phyloP scores from a whole-genome alignment of 139 green algal genomes.

The Pleodorina starrii region DNA sequence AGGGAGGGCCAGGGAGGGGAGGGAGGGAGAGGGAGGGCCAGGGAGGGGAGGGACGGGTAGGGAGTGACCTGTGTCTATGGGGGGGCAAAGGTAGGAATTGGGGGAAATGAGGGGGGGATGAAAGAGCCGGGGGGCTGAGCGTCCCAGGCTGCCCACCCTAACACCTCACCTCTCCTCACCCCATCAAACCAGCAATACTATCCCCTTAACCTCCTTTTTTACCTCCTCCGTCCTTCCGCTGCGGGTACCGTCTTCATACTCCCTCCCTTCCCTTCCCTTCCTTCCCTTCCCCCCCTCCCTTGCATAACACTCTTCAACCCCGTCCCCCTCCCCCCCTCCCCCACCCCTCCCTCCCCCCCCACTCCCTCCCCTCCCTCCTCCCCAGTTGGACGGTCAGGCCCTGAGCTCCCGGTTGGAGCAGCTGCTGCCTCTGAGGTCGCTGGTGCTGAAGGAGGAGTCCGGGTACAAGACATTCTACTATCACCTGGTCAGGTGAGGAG shows the following conservation, averaged over 20 bases:
- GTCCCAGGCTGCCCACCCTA: no score
- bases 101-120: no score
- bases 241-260: not conserved
- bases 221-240: not conserved
- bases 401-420: conserved; percentile 52
- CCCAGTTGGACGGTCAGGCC: conserved; percentile 47
- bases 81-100: not conserved
- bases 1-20: not conserved
- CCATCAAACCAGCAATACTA: no score
- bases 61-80: no score
- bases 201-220: no score
- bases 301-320: not conserved
- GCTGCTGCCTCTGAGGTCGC: conserved; percentile 56
- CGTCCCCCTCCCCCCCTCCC: not conserved
- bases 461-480: conserved; percentile 62
- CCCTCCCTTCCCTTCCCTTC: no score
- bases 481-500: conserved; percentile 53
- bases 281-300: not conserved
- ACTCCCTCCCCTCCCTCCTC: not conserved
- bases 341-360: not conserved
- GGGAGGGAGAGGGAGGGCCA: not conserved
- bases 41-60: no score
- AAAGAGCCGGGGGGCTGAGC: no score
- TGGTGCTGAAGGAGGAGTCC: conserved; percentile 60
- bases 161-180: no score